Base-by-base conservation (phyloP, 495 filamentous ascomycete genomes). In the Lophiotrema nucula region DNA sequence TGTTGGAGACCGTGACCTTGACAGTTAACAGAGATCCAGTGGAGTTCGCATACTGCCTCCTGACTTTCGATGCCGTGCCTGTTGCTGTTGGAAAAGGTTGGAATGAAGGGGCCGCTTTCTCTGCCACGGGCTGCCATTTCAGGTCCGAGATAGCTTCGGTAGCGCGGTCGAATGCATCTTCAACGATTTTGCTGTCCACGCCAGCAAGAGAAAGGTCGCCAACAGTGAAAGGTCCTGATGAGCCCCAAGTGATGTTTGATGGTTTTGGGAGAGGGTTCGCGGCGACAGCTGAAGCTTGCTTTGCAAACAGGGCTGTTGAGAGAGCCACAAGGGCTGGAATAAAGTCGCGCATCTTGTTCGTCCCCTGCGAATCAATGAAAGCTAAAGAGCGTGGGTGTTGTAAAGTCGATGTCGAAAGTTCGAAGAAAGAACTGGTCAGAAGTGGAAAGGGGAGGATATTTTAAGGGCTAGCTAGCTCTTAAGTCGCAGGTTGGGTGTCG, bases 241-340 rank as follows among this genome's bases (percentile, higher is more conserved):
- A 69, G 4, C 77, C 78, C 80, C 80, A 83, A 42, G 73, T 70
- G 62, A 83, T 81, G 49, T 74, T 72, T 49, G 72, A 73, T 13
- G 80, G 80, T 28, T 78, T 78, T 43, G 80, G 80, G 41, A 83
- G 72, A 38, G 80, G 80, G 56, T 81, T 82, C 51, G 79, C 80
- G 35, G 68, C 69, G 45, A 82, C 78, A 37, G 74, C 75, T 8
- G 31, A 23, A 21, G 53, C 49, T 8, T 26, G 21, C 2, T n/a
- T 4, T 11, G 35, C 47, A 33, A 61, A 62, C 11, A 62, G 21
- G 15, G 39, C 12, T 21, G 53, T 22, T 1, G 53, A 53, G 10
- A 56, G 13, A 24, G 48, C 52, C 53, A 48, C 28, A 24, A 47
- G n/a, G 47, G 63, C 58, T 16, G 35, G 47, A 31, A 62, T 35